Evolutionary conservation across 495 filamentous ascomycete genomes (phyloP).

Genomic region (Thermochaetoides thermophila): DNA sequence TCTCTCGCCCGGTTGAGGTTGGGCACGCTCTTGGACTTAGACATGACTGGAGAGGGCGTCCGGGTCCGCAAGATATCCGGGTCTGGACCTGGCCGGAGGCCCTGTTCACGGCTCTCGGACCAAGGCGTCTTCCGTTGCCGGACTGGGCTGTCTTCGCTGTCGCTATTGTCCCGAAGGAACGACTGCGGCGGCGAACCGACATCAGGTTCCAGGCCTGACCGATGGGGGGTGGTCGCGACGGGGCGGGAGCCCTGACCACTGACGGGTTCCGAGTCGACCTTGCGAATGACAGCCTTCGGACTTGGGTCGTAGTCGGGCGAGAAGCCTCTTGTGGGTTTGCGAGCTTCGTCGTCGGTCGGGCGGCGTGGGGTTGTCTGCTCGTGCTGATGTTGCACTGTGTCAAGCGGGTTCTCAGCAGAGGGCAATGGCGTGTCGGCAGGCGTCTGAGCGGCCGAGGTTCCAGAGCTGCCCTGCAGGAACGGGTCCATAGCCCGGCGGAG

Average conservation of each 20-base stretch:
- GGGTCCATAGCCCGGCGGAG: constrained; percentile 83
- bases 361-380: neutral
- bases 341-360: constrained; percentile 14
- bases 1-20: constrained; percentile 12
- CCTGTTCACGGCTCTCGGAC: constrained; percentile 5
- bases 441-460: constrained; percentile 7
- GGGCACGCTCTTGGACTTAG: constrained; percentile 22
- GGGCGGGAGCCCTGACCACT: constrained; percentile 1
- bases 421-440: constrained; percentile 10
- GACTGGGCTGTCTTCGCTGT: constrained; percentile 21
- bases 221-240: constrained; percentile 9
- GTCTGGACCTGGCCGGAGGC: constrained; percentile 10
- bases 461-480: constrained; percentile 39
- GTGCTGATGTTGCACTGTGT: neutral
- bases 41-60: constrained; percentile 18
- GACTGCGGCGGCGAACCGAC: constrained; percentile 17
- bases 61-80: constrained; percentile 9
- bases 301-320: constrained; percentile 52
- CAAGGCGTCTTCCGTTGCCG: constrained; percentile 8
- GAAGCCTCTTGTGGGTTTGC: constrained; percentile 35
- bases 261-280: constrained; percentile 23
- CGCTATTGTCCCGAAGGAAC: constrained; percentile 25
- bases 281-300: constrained; percentile 42
- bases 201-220: constrained; percentile 6
- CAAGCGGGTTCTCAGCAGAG: constrained; percentile 2